Evolutionary conservation across 352 stramenopile genomes (phyloP).

Genomic region (Pythium periplocum): DNA sequence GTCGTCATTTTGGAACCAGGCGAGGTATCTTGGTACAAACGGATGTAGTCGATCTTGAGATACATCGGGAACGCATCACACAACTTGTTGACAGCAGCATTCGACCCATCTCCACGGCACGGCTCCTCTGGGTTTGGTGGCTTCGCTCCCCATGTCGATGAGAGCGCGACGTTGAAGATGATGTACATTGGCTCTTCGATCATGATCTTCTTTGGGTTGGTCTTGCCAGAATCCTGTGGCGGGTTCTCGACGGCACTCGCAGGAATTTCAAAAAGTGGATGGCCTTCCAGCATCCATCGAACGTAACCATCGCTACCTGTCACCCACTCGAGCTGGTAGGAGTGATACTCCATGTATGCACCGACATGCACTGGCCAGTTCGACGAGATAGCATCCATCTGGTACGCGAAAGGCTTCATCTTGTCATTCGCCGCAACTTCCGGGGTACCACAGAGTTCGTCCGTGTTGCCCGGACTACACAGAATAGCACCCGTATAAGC

Average conservation of each 20-base stretch:
- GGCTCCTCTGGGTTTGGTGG: slow-evolving; percentile 35
- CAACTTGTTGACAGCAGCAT: slow-evolving; percentile 32
- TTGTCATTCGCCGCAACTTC: slow-evolving; percentile 12
- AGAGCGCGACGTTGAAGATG: slow-evolving; percentile 90
- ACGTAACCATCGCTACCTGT: slow-evolving; percentile 46
- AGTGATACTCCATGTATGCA: slow-evolving; percentile 37
- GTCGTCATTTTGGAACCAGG: slow-evolving; percentile 9
- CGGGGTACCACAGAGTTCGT: slow-evolving; percentile 26
- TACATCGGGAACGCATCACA: slow-evolving; percentile 64
- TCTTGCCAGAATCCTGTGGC: slow-evolving; percentile 34
- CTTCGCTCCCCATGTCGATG: slow-evolving; percentile 66
- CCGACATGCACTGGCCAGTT: slow-evolving; percentile 52
- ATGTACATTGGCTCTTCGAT: slow-evolving; percentile 89
- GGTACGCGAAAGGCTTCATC: slow-evolving; percentile 42
- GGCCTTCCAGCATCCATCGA: slow-evolving; percentile 48
- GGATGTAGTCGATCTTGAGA: slow-evolving; percentile 74
- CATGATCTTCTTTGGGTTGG: slow-evolving; percentile 53
- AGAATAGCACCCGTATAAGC: slow-evolving; percentile 18
- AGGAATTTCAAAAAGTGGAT: slow-evolving; percentile 46
- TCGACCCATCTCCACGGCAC: slow-evolving; percentile 39
- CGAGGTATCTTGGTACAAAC: slow-evolving; percentile 45
- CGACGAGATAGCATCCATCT: slow-evolving; percentile 58
- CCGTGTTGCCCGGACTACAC: slow-evolving; percentile 16
- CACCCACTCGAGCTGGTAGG: slow-evolving; percentile 62
- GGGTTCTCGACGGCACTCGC: slow-evolving; percentile 33